Percentiles rank a stretch among this genome's conserved stretches.
Evolutionary conservation across 768 basidiomycete genomes (phyloP).

Genomic region (Trametes villosa): DNA sequence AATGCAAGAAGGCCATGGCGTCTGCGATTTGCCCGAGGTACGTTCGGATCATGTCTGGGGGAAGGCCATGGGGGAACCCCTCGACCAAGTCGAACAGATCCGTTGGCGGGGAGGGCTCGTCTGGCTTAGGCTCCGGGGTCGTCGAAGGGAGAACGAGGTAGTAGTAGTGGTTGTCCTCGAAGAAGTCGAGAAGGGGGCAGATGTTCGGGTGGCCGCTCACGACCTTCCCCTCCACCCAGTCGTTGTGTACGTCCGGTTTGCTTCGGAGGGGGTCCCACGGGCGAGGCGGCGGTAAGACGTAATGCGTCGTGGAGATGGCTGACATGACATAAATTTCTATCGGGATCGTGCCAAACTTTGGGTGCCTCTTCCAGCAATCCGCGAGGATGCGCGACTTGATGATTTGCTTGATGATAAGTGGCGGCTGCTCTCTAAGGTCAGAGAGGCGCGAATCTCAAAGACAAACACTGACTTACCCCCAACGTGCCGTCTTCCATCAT

Average conservation of each 20-base stretch:
- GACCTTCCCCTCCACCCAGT: slow-evolving; percentile 71
- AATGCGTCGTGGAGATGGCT: slow-evolving; percentile 79
- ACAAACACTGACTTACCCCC: slow-evolving; percentile 64
- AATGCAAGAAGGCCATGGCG: slow-evolving; percentile 86
- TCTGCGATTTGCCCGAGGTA: slow-evolving; percentile 95
- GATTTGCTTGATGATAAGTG: slow-evolving; percentile 95
- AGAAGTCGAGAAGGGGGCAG: slow-evolving; percentile 93
- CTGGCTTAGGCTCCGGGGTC: slow-evolving; percentile 58
- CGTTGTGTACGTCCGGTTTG: slow-evolving; percentile 35
- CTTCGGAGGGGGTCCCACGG: slow-evolving; percentile 83
- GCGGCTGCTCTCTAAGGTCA: slow-evolving; percentile 56
- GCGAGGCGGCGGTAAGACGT: slow-evolving; percentile 74
- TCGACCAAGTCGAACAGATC: slow-evolving; percentile 98
- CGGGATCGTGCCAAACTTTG: slow-evolving; percentile 92
- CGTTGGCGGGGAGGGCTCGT: slow-evolving; percentile 59
- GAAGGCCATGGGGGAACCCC: slow-evolving; percentile 82
- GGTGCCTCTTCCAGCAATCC: slow-evolving; percentile 99
- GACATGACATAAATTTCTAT: slow-evolving; percentile 98
- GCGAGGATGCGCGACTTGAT: slow-evolving; percentile 98
- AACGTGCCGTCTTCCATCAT: slow-evolving; percentile 71
- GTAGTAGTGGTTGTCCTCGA: slow-evolving; percentile 95
- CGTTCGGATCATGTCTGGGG: slow-evolving; percentile 70
- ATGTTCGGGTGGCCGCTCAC: slow-evolving; percentile 95
- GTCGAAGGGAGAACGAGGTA: slow-evolving; percentile 88
- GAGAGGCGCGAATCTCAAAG: slow-evolving; percentile 2